Evolutionary conservation across 139 green algal genomes (phyloP), one percentile per base, ranked within the genome.

Genomic region (Trebouxia sp.): DNA sequence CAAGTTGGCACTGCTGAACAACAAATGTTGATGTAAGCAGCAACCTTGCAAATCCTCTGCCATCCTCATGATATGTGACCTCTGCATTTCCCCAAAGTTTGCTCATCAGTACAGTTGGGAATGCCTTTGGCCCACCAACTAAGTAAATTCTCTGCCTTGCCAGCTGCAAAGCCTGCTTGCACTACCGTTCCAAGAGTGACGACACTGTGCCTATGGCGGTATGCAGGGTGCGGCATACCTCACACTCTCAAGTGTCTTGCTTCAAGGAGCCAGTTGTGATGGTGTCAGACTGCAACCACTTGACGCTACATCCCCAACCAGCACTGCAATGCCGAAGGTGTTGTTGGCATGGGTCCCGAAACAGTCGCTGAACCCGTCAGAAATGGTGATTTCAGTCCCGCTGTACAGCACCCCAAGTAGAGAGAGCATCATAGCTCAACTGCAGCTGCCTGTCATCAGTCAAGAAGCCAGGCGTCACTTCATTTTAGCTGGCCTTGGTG

Each of bases 291-390:
- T 91, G 0, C 75, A 56, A 35, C 35, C 82, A 15, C 48, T 88
- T 39, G 41, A 79, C 48, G 45, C 78, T 35, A 66, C 70, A 28
- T 81, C 86, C 12, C 84, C 88, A 1, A 86, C 74, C 12, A 83
- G 72, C 26, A 69, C 48, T 17, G 32, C 47, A 8, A 51, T 91
- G 9, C 88, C 88, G 6, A 37, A 81, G 15, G 83, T 88, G 65
- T 48, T 48, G 24, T 28, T 92, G 65, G 85, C 84, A 22, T 92
- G 88, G 85, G 37, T 92, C 32, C 87, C 85, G 43, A 84, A 91
- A 80, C 81, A 65, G 45, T 15, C 28, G 20, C 51, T 45, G 39
- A 41, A 65, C 41, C 42, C 55, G 47, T 38, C 53, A 48, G 10
- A 43, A 26, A 6, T 22, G 26, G 24, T 38, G n/a, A 45, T 81